Percentiles rank a stretch among this genome's conserved stretches.
Conservation (phyloP, 176 grass and related monocot species). For the Eragrostis nindensis region DNA sequence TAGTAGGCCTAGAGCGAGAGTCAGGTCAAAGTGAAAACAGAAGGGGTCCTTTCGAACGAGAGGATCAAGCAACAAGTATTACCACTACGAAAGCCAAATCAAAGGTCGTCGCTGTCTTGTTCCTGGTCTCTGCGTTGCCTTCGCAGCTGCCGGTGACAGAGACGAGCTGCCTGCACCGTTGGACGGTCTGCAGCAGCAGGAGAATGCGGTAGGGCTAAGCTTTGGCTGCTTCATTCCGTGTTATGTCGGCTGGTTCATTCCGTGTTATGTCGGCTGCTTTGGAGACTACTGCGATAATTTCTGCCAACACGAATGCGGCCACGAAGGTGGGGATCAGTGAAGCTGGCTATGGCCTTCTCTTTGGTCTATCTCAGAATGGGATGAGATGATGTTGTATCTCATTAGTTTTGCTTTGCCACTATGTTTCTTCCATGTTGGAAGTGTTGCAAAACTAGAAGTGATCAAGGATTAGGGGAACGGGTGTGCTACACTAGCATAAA, state of each 20-base stretch:
- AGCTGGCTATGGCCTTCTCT: no score
- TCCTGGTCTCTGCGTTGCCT: conserved; percentile 28
- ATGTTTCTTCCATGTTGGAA: neutral
- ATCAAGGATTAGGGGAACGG: no score
- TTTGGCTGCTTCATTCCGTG: neutral
- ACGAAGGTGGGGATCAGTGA: no score
- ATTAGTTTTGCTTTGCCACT: neutral
- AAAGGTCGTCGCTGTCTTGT: neutral
- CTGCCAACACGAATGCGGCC: neutral
- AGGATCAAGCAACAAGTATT: neutral
- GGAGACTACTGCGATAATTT: neutral
- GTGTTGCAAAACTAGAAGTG: neutral
- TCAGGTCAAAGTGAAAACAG: conserved; percentile 2
- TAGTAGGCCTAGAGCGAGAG: neutral
- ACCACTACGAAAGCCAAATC: conserved; percentile 22
- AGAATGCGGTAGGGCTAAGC: neutral
- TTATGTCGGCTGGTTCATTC: neutral
- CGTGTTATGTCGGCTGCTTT: no score
- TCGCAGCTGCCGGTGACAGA: neutral
- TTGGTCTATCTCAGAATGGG: no score
- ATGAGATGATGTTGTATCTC: no score
- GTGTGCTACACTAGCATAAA: no score
- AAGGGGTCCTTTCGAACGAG: neutral
- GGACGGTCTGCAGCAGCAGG: neutral
- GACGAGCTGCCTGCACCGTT: neutral